Evolutionary conservation across 192 early-diverging fungal species (phyloP).

Genomic region (Lunasporangiospora selenospora): DNA sequence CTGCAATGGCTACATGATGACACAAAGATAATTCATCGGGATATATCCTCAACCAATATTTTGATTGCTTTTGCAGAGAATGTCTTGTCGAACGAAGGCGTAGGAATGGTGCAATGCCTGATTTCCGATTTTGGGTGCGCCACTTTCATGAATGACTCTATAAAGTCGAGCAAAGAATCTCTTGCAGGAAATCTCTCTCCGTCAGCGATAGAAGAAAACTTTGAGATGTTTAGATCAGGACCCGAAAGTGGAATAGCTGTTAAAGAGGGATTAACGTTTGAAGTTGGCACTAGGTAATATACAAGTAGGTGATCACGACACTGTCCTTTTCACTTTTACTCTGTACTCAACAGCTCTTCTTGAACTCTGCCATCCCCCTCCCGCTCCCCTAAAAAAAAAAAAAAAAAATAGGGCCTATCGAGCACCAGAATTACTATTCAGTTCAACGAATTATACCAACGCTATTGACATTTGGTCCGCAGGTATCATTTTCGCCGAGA

Average conservation of each 20-base stretch:
- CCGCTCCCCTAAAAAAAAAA: too few relatives aligned
- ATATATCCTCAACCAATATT: conserved; percentile 35
- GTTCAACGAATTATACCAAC: conserved; percentile 45
- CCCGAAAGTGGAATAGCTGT: background rate
- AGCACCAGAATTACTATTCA: conserved; percentile 57
- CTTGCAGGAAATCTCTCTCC: background rate
- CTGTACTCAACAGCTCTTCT: too few relatives aligned
- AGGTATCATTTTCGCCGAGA: conserved; percentile 57
- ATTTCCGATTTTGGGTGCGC: conserved; percentile 47
- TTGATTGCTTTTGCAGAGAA: conserved; percentile 10
- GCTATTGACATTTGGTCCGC: conserved; percentile 59
- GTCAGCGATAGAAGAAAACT: too few relatives aligned
- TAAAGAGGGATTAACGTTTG: conserved; percentile 28
- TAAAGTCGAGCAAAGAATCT: background rate
- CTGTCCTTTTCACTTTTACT: too few relatives aligned
- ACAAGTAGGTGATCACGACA: too few relatives aligned
- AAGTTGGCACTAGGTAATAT: conserved; percentile 39
- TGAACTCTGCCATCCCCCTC: too few relatives aligned
- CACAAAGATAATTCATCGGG: conserved; percentile 29
- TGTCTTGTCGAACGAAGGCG: background rate
- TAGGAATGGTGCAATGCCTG: conserved; percentile 27
- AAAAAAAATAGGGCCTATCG: conserved; percentile 51
- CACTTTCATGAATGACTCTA: background rate
- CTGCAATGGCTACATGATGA: conserved; percentile 38
- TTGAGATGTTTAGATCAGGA: too few relatives aligned